phyloP scores from a whole-genome alignment of 495 filamentous ascomycete species.

The Aspergillus conjunctus region DNA sequence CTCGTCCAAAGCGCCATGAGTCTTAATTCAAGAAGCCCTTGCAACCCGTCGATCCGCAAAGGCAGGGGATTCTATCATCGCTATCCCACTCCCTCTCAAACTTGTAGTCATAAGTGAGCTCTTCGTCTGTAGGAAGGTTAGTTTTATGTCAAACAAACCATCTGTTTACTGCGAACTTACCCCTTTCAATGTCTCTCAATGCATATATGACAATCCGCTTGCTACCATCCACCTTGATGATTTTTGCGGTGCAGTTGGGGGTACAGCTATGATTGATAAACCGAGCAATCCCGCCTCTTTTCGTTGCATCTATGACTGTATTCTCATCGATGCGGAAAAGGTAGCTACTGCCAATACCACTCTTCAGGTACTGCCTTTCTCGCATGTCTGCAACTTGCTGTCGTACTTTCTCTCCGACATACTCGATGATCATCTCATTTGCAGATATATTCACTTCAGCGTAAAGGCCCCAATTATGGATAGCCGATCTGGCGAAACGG shows the following conservation, averaged over 20 bases:
- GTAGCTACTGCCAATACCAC: conserved; percentile 95
- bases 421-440: conserved; percentile 99
- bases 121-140: conserved; percentile 76
- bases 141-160: conserved; percentile 22
- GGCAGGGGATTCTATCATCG: conserved; percentile 92
- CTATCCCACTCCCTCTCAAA: conserved; percentile 96
- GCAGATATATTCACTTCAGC: conserved; percentile 95
- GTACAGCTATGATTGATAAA: conserved; percentile 99
- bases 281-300: conserved; percentile 94
- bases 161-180: conserved; percentile 56
- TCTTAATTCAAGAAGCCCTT: conserved; percentile 97
- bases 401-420: conserved; percentile 95
- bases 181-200: conserved; percentile 87
- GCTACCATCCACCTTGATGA: conserved; percentile 99
- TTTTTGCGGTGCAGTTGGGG: conserved; percentile 98
- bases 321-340: conserved; percentile 98
- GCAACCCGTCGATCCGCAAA: conserved; percentile 92
- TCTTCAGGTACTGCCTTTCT: conserved; percentile 88
- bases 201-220: conserved; percentile 99
- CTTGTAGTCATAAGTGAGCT: conserved; percentile 99
- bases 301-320: conserved; percentile 96
- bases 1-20: background rate
- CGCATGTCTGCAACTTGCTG: conserved; percentile 95
- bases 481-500: conserved; percentile 94
- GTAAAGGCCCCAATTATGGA: conserved; percentile 98